phyloP scores from a whole-genome alignment of 2,329 filamentous ascomycete species.

The Ophiostoma triangulosporum region DNA sequence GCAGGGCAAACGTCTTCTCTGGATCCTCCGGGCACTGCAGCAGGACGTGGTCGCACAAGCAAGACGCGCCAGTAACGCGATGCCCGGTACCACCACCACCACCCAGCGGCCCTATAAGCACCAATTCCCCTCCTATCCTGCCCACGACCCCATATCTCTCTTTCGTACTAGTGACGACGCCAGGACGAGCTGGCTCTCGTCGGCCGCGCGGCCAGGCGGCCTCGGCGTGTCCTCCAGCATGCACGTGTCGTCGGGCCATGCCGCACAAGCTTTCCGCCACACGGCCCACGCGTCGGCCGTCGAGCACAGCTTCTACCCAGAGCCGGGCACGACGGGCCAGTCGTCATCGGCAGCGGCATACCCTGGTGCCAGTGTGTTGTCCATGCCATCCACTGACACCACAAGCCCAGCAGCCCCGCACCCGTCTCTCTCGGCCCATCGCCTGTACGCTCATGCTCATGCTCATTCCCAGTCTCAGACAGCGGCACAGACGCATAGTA shows the following conservation, averaged over 20 bases:
- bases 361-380: not conserved
- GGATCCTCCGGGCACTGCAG: conserved; percentile 36
- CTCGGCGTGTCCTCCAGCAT: too few species aligned
- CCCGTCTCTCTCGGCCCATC: not conserved
- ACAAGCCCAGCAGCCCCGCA: not conserved
- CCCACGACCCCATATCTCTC: conserved; percentile 16
- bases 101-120: too few species aligned
- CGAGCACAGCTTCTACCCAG: too few species aligned
- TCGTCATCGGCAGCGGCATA: not conserved
- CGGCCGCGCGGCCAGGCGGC: too few species aligned
- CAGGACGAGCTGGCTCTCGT: not conserved
- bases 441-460: not conserved
- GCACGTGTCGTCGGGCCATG: too few species aligned
- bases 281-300: too few species aligned
- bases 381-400: not conserved
- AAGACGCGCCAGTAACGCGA: conserved; percentile 6
- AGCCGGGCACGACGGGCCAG: not conserved
- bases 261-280: too few species aligned
- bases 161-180: not conserved
- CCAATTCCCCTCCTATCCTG: too few species aligned
- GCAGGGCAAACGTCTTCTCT: conserved; percentile 34
- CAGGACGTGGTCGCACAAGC: conserved; percentile 23
- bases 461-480: not conserved
- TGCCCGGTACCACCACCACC: too few species aligned
- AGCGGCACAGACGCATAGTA: not conserved